phyloP scores from a whole-genome alignment of 352 stramenopile genomes.

The Pythium sp. region DNA sequence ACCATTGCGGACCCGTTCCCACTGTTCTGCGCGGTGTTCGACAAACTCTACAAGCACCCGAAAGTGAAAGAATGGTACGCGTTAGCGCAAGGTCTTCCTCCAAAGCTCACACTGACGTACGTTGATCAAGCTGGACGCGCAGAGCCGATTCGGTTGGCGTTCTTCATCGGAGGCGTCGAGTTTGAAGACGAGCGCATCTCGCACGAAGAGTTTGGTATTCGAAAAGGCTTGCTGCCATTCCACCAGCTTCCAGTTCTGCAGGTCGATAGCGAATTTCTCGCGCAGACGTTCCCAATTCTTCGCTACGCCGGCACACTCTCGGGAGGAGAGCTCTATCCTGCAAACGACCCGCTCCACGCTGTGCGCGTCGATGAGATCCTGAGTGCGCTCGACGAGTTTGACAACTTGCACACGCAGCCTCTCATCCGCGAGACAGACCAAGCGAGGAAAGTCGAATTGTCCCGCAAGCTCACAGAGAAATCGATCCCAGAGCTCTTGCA shows the following conservation, averaged over 20 bases:
- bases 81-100: constrained; percentile 1
- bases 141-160: constrained; percentile 47
- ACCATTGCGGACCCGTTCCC: constrained; percentile 25
- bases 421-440: constrained; percentile 29
- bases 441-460: constrained; percentile 24
- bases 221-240: constrained; percentile 38
- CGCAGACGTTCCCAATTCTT: constrained; percentile 51
- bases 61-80: constrained; percentile 35
- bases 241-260: constrained; percentile 41
- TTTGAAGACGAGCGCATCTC: constrained; percentile 61
- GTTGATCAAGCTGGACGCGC: constrained; percentile 48
- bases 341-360: constrained; percentile 23
- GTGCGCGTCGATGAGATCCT: constrained; percentile 46
- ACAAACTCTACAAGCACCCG: constrained; percentile 25
- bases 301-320: constrained; percentile 56
- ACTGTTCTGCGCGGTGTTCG: constrained; percentile 13
- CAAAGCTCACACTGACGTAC: constrained; percentile 55
- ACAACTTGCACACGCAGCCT: constrained; percentile 33
- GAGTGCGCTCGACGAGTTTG: constrained; percentile 35
- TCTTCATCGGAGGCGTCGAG: constrained; percentile 37
- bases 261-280: constrained; percentile 38
- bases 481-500: constrained; percentile 40
- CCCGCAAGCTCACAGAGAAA: constrained; percentile 21
- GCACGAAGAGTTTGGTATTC: constrained; percentile 23
- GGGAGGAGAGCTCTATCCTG: constrained; percentile 31